Evolutionary conservation across 352 stramenopile species (phyloP).

Genomic region (Phytopythium mirpurense): DNA sequence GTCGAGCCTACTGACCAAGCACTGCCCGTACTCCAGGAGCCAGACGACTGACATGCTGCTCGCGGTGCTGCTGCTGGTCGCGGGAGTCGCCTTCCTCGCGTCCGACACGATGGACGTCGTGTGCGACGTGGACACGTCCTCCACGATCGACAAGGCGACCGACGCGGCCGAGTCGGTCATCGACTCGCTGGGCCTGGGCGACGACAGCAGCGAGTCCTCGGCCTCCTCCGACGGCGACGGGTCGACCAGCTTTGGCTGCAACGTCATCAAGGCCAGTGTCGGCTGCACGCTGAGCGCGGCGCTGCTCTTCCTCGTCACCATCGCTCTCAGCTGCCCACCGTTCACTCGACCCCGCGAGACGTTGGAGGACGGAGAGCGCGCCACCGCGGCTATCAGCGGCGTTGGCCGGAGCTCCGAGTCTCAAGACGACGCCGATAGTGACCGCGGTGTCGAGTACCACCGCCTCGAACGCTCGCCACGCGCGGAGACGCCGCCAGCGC

Average conservation of each 20-base stretch:
- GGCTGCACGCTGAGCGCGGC: slow-evolving; percentile 8
- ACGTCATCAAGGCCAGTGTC: slow-evolving; percentile 3
- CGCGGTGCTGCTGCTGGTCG: not conserved
- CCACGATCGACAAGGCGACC: not conserved
- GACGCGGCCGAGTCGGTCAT: slow-evolving; percentile 4
- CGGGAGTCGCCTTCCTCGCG: slow-evolving; percentile 2
- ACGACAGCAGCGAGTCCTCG: slow-evolving; percentile 5
- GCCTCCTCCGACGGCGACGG: not conserved
- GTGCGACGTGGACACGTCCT: not conserved
- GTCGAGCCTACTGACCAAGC: not conserved
- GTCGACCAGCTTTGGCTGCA: not conserved
- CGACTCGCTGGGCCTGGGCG: slow-evolving; percentile 5
- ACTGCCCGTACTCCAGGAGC: slow-evolving; percentile 4
- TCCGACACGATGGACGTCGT: slow-evolving; percentile 5
- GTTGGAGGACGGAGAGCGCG: not conserved
- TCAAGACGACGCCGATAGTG: not conserved
- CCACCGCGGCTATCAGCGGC: not conserved
- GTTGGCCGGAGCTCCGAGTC: not conserved
- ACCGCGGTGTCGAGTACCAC: not conserved
- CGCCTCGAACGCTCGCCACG: not conserved
- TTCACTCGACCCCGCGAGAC: not conserved
- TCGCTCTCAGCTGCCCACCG: slow-evolving; percentile 10
- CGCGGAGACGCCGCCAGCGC: no score
- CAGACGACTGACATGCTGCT: slow-evolving; percentile 4
- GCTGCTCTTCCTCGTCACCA: slow-evolving; percentile 17